phyloP scores from a whole-genome alignment of 768 basidiomycete genomes.

The Hypholoma sublateritium region DNA sequence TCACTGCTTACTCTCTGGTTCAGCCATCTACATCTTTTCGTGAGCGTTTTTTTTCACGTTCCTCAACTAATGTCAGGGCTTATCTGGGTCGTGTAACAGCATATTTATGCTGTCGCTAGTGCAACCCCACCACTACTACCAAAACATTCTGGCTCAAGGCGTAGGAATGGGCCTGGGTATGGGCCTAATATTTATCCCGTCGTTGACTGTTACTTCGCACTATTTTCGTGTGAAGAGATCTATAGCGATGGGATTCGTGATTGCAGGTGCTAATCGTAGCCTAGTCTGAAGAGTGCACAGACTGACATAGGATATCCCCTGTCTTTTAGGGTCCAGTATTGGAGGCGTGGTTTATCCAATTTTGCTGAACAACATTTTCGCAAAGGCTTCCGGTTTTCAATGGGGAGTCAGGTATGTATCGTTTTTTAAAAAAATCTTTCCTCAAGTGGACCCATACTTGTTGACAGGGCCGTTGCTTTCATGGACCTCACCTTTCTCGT shows the following conservation, averaged over 20 bases:
- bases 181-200: constrained; percentile 55
- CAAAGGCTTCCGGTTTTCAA: constrained; percentile 33
- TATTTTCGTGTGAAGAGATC: constrained; percentile 49
- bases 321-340: constrained; percentile 37
- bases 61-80: neutral
- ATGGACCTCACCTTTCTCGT: constrained; percentile 44
- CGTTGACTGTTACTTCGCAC: constrained; percentile 51
- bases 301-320: neutral
- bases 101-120: constrained; percentile 52
- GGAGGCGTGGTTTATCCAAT: constrained; percentile 55
- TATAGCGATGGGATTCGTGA: constrained; percentile 55
- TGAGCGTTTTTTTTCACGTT: constrained; percentile 20
- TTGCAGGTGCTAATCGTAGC: constrained; percentile 38
- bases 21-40: constrained; percentile 42
- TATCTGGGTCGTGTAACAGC: constrained; percentile 19
- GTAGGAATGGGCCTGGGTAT: constrained; percentile 56
- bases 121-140: constrained; percentile 48
- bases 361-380: constrained; percentile 48
- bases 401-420: constrained; percentile 42
- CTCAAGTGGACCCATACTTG: constrained; percentile 4
- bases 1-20: constrained; percentile 37
- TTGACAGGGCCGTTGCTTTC: constrained; percentile 40
- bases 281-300: neutral
- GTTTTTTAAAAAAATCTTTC: constrained; percentile 11
- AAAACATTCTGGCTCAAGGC: constrained; percentile 55